Evolutionary conservation across 352 stramenopile species (phyloP), one percentile per base, ranked within the genome.

Genomic region (Plasmopara halstedii): DNA sequence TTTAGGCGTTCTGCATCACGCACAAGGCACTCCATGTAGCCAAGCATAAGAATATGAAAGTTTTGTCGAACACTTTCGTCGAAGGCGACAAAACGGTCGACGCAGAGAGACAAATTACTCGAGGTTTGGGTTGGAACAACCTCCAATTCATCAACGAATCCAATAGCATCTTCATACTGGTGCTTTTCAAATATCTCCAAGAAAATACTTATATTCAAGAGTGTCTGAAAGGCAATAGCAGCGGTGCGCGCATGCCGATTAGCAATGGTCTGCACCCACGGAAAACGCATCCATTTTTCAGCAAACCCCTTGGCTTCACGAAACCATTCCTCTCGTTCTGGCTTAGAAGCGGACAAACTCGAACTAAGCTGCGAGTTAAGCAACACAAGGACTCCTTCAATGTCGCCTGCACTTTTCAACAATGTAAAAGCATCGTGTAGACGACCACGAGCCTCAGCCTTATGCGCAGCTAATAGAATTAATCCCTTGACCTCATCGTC

Each of bases 11-110:
- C 75, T n/a, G 73, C 72, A 47, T 90, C 79, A 27, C 77, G 78
- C 46, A 91, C 79, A 25, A 94, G 75, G 37, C 82, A 88, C 64
- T 94, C 82, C 53, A 91, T 82, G 64, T 94, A 94, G 8, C 82
- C 79, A 6, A 94, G 62, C 58, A 94, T 53, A 47, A 94, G 50
- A 20, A 91, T 68, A 60, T 94, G 76, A 44, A 94, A 87, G 54
- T 84, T 91, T 52, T 88, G 79, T 41, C 78, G 79, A 44, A 94
- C 82, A 3, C 54, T 76, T 47, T 86, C 73, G 42, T 94, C 82
- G 29, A 88, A 83, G 11, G 78, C 67, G 18, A 88, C 62, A 57
- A 94, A 91, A 23, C 78, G 79, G 50, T 94, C 82, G n/a, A 90
- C 82, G 19, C 70, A 90, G 0, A 84, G 45, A 13, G 67, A 53